Base-by-base conservation (phyloP, 805 yeast species). In the Barnettozyma siamensis region DNA sequence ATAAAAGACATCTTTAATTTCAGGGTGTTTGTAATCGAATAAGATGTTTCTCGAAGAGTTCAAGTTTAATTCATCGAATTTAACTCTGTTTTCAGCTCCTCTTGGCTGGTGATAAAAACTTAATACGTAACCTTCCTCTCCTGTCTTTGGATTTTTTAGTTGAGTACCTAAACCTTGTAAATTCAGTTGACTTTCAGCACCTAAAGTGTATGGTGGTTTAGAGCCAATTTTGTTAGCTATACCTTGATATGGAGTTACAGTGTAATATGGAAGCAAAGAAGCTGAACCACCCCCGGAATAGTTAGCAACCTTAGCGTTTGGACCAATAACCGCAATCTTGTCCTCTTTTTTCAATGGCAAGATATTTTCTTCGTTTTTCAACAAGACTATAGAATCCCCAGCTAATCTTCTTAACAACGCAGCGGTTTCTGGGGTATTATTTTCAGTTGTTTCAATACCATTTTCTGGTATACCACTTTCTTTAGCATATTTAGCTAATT, bases 231-330 rank as follows among this genome's bases (percentile, higher is more conserved):
- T 60, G 27, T 56, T 47, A 8, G 55, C 40, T 40, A 76, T 69
- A n/a, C 73, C 78, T 15, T 73, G 72, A 33, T 55, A 67, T 3
- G 79, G 78, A 13, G 76, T 59, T 7, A 72, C 64, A 13, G 66
- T 59, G 54, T 75, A 72, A 52, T 73, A 67, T 5, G 78, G 69
- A 17, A 59, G 57, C 47, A 74, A 59, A 10, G 76, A 63, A 29
- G 83, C 81, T 16, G 82, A 76, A 6, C 84, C 84, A 46, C 84
- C 84, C 43, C 84, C 83, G 18, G 76, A 70, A 45, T 65, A 72
- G 30, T 70, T 67, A 7, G 76, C 63, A 35, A 54, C 57, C 46
- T 66, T 73, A 20, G 76, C 82, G 47, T 73, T 75, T 28, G 83
- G 82, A 3, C 85, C 86, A 50, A 79, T 73, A 15, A 79, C 71